A percentile compares a stretch with the other conserved stretches of the same genome.
phyloP scores from a whole-genome alignment of 2,329 filamentous ascomycete species.

The Microdochium nivale region DNA sequence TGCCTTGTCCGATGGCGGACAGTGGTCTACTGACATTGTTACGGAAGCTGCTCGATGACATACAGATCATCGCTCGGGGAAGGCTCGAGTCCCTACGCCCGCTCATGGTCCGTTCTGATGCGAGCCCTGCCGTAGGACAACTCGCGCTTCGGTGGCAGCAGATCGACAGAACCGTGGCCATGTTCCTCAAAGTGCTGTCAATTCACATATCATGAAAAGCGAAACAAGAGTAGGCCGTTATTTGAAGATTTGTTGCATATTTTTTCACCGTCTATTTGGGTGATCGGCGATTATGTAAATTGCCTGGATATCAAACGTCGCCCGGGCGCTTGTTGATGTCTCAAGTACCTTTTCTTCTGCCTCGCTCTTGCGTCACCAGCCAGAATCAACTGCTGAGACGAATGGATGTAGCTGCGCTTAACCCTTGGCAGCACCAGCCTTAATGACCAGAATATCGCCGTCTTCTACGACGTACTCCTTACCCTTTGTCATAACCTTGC shows the following conservation, averaged over 20 bases:
- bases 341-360: not conserved
- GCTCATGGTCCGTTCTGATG: no score
- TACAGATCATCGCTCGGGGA: no score
- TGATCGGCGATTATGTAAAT: not conserved
- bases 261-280: not conserved
- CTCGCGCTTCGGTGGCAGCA: no score
- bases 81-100: no score
- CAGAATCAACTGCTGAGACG: no score
- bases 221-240: not conserved
- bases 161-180: no score
- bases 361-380: no score
- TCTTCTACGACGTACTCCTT: conserved; percentile 92
- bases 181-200: no score
- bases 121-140: no score
- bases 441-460: conserved; percentile 78
- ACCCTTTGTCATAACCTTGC: conserved; percentile 97
- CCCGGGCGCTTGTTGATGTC: not conserved
- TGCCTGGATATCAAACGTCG: not conserved
- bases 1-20: no score
- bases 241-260: not conserved
- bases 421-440: conserved; percentile 74
- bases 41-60: no score
- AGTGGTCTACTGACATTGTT: no score
- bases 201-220: not conserved
- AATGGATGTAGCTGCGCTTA: conserved; percentile 22